Base-by-base conservation (phyloP, 345 rosid genomes). In the Erucastrum elatum region DNA sequence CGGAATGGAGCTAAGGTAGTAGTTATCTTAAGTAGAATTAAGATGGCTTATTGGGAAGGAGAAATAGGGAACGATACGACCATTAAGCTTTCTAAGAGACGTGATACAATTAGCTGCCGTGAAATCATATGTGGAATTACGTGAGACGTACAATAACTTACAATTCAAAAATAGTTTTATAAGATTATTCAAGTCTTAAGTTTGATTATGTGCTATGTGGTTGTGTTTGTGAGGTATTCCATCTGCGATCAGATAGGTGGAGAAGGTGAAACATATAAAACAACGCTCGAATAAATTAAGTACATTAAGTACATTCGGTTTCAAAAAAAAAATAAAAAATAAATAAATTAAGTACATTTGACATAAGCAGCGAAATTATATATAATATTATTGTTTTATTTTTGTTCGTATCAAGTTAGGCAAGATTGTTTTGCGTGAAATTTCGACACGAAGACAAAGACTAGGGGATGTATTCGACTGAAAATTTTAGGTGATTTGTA, bases 51-150 rank as follows among this genome's bases (percentile, higher is more conserved):
- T 46, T 59, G 63, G 4, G 35, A 27, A 8, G 17, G 17, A 9
- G 58, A 70, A 65, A 9, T 17, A 4, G 41, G 9, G 25, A 51
- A 35, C 27, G 78, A 79, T 61, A 79, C 34, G 70, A 73, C 78
- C 78, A 67, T 73, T 73, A 51, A 61, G 21, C 78, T 73, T 68
- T 79, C 66, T 61, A 74, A 68, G 82, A 79, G 75, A 68, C 78
- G 78, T 79, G 78, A 73, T 35, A 55, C 33, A 53, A 17, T 37
- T 51, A 56, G 9, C 4, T 49, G 26, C 33, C 44, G 51, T 70
- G 58, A 5, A 79, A 65, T 39, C 53, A 34, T 46, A 25, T 66
- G 74, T 74, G n/a, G 29, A 72, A 49, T 72, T 74, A 30, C 78
- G 82, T 73, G 65, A 79, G 65, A 62, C 82, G 9, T 11, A 26